Conservation (phyloP, 306 rosid genomes). For the Medicago truncatula region DNA sequence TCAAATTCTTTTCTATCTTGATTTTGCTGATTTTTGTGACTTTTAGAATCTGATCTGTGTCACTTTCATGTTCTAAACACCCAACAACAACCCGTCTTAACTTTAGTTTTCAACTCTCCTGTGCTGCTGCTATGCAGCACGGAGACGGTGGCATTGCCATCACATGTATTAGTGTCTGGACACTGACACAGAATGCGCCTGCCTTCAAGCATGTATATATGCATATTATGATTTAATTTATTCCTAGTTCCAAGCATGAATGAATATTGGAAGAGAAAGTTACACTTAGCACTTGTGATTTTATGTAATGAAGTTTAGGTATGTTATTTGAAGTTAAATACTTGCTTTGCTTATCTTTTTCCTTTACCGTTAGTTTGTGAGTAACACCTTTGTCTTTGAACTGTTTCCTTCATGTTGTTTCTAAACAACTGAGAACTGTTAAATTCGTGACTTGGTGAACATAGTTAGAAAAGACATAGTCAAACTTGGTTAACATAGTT, state of each 20-base stretch:
- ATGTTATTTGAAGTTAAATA: neutral
- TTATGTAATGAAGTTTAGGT: neutral
- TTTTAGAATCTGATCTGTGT: neutral
- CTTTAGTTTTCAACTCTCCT: neutral
- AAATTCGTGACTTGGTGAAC: neutral
- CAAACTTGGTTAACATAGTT: neutral
- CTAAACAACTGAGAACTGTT: constrained; percentile 1
- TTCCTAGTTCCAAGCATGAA: neutral
- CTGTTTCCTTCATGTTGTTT: constrained; percentile 2
- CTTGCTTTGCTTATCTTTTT: neutral
- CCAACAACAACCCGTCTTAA: too few relatives aligned
- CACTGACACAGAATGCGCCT: too few relatives aligned
- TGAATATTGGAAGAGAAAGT: neutral
- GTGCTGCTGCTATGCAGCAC: neutral
- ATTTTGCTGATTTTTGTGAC: neutral
- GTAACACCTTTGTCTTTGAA: constrained; percentile 10
- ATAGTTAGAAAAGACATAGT: neutral
- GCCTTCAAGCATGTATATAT: too few relatives aligned
- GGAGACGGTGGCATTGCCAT: too few relatives aligned
- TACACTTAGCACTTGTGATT: neutral
- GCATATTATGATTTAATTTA: neutral
- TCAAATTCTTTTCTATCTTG: neutral
- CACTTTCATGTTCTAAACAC: neutral
- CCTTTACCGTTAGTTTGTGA: neutral
- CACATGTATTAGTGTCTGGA: too few relatives aligned